Base-by-base conservation (phyloP, 2,329 filamentous ascomycete genomes). In the Apiospora malaysiana region DNA sequence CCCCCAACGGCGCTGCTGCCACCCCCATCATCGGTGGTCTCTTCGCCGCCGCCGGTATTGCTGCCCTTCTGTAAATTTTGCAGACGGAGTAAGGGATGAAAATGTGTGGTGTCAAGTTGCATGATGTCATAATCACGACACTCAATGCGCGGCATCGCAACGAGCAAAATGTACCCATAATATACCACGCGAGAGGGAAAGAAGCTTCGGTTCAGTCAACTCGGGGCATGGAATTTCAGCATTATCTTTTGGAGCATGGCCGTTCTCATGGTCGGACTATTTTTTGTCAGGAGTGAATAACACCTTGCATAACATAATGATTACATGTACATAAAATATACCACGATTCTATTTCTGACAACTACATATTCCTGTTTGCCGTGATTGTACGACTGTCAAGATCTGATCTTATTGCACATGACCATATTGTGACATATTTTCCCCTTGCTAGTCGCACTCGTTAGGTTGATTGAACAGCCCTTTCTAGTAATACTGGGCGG, bases 1-100 rank as follows among this genome's bases (percentile, higher is more conserved):
- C 27, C 42, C n/a, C 46, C 46, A 68, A 68, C 46, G 67, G 32
- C n/a, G 67, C 67, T 2, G 45, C 45, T 6, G 67, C 67, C 14
- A 56, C 67, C 16, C 67, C 67, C 45, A 42, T 68, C 32, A 25
- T 68, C 16, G 67, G 67, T 40, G 67, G 67, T 23, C 67, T 68
- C 32, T 51, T 68, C 27, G 67, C 46, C 45, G 66, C 66, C 1
- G 67, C 45, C 23, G 45, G 45, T 25, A 42, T 56, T 42, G 67
- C 67, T 40, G 67, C 67, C 67, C 27, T 68, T 37, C n/a, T 68
- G 67, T 68, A 68, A 68, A 49, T 40, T 32, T 3, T 10, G 12
- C 25, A 67, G n/a, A 5, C 37, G 10, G 42, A 45, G 42, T 12
- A 45, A 23, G 25, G 37, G 21, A 45, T 16, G 9, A 37, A 42